Conservation (phyloP, 768 basidiomycete genomes). For the Mrakia blollopis region DNA sequence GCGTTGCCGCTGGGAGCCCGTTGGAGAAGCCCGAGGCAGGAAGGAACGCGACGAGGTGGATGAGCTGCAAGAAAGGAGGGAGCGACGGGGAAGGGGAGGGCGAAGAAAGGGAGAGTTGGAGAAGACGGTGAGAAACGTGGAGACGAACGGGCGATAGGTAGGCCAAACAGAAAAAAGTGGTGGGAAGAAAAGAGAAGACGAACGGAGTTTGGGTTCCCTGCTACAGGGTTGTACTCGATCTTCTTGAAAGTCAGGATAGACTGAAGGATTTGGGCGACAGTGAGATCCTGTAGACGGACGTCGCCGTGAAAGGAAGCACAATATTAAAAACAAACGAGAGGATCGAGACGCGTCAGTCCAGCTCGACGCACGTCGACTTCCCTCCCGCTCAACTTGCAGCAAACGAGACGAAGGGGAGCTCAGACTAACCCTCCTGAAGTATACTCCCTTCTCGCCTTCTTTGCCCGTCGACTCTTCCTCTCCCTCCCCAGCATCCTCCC, state of each 20-base stretch:
- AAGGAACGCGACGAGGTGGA: slow-evolving; percentile 7
- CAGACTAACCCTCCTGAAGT: slow-evolving; percentile 7
- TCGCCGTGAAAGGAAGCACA: not conserved
- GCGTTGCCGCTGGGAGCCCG: not conserved
- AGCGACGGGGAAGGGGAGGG: not conserved
- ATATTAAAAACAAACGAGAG: not conserved
- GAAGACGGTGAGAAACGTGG: not conserved
- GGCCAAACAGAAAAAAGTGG: not conserved
- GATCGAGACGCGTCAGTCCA: not conserved
- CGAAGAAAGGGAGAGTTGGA: not conserved
- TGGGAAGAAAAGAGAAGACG: not conserved
- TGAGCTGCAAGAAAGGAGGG: not conserved
- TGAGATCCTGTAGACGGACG: not conserved
- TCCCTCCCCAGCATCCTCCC: not conserved
- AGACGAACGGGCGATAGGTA: not conserved
- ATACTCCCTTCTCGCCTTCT: slow-evolving; percentile 15
- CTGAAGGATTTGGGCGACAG: slow-evolving; percentile 9
- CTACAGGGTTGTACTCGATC: slow-evolving; percentile 8
- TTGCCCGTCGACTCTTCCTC: slow-evolving; percentile 1
- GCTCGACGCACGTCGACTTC: not conserved
- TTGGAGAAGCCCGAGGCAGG: not conserved
- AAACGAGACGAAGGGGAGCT: too few relatives aligned
- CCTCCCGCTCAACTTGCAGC: not conserved
- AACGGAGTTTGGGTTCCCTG: not conserved
- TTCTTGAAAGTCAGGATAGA: not conserved